Evolutionary conservation across 225 moss, liverwort and hornwort genomes (phyloP), one percentile per base, ranked within the genome.

Genomic region (Bryoerythrophyllum caledonicum): DNA sequence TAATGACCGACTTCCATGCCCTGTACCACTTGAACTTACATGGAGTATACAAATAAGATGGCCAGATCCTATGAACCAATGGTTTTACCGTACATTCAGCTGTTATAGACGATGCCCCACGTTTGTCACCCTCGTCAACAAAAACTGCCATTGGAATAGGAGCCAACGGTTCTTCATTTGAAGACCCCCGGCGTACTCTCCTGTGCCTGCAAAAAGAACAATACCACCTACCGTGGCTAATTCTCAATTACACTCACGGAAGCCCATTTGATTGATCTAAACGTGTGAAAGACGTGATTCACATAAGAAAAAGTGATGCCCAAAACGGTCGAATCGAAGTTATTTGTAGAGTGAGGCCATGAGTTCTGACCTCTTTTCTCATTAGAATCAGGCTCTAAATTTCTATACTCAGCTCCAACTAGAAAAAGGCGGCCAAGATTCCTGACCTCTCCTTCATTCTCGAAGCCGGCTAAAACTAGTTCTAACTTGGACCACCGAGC

Each of bases 101-200:
- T 51, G 60, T 64, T 41, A 35, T 65, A 17, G 23, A 60, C 32
- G 70, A 43, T 60, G 54, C 78, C 51, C 80, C 78, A 78, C 34
- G 10, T 23, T 73, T 73, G 27, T 80, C 85, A 55, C 54, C 74
- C 41, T 82, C 85, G 32, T 81, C 70, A 63, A 24, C 68, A n/a
- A 75, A 75, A 48, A 72, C 65, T 66, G 87, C 87, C 87, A 88
- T 88, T 40, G 85, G 87, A 67, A 88, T 88, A 21, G 87, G 87
- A 34, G 54, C 69, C 51, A 88, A 30, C n/a, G 72, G 67, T 30
- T 79, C 80, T 28, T 80, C 85, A 59, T 80, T 82, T 16, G 72
- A 53, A 67, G 73, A 34, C 35, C 41, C 76, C 63, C 87, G 80
- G 11, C 85, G 85, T 40, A 82, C 48, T 75, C 85, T 88, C 78